Evolutionary conservation across 1,284 basidiomycete genomes (phyloP).

Genomic region (Boletus sp.): DNA sequence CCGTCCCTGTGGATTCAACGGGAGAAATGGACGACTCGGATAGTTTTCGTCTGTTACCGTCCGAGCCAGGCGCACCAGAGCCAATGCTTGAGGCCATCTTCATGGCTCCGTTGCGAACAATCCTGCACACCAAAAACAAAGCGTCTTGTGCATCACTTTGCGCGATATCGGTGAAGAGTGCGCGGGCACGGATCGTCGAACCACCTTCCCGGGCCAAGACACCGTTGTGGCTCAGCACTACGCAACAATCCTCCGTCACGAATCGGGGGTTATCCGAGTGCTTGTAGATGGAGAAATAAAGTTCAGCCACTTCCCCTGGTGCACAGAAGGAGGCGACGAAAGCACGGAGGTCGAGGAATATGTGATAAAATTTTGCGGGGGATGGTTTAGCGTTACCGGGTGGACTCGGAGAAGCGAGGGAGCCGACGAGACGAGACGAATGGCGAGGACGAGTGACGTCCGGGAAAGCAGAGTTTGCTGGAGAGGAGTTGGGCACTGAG

Average conservation of each 20-base stretch:
- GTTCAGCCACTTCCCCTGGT: slow-evolving; percentile 87
- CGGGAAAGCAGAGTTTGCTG: slow-evolving; percentile 64
- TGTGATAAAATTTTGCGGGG: slow-evolving; percentile 79
- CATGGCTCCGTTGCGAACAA: slow-evolving; percentile 85
- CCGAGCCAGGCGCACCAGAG: slow-evolving; percentile 43
- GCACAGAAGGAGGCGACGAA: slow-evolving; percentile 88
- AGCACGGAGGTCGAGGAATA: slow-evolving; percentile 85
- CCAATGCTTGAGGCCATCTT: slow-evolving; percentile 64
- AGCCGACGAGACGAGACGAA: slow-evolving; percentile 48
- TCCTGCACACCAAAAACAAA: slow-evolving; percentile 84
- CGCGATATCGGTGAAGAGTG: slow-evolving; percentile 87
- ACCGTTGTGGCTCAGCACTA: slow-evolving; percentile 88
- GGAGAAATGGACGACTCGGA: slow-evolving; percentile 47
- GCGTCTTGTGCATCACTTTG: slow-evolving; percentile 81
- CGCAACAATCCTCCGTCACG: slow-evolving; percentile 92
- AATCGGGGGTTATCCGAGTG: slow-evolving; percentile 75
- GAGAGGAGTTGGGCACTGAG: slow-evolving; percentile 49
- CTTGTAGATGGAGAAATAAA: slow-evolving; percentile 93
- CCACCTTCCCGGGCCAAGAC: slow-evolving; percentile 73
- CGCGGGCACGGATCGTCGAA: slow-evolving; percentile 56
- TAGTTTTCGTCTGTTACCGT: slow-evolving; percentile 42
- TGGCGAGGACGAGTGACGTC: slow-evolving; percentile 46
- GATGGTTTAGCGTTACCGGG: slow-evolving; percentile 34
- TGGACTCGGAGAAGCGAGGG: slow-evolving; percentile 34
- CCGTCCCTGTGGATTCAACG: slow-evolving; percentile 27